Percentiles rank a stretch among this genome's conserved stretches.
Conservation (phyloP, 441 rosid species). For the Pelargonium australe region DNA sequence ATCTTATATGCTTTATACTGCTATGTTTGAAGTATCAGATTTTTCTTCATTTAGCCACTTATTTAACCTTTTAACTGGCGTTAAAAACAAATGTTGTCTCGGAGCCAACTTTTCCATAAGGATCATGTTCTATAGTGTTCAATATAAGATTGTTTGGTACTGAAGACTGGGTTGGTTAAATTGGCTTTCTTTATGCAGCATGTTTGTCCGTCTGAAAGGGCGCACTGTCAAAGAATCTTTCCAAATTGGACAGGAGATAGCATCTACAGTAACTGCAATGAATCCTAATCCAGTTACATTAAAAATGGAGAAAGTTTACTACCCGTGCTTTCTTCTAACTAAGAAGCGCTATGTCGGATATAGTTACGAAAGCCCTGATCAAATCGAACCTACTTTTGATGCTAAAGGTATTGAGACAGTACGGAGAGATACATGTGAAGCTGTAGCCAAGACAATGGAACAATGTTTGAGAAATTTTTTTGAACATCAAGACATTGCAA, state of each 20-base stretch:
- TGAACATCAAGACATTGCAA: constrained; percentile 53
- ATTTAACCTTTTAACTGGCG: no score
- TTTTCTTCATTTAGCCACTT: not conserved
- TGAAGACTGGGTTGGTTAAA: no score
- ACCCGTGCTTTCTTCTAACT: constrained; percentile 88
- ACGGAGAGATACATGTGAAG: constrained; percentile 85
- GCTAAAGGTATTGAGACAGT: constrained; percentile 99
- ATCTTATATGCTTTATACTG: no score
- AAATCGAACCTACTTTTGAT: constrained; percentile 70
- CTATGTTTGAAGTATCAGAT: not conserved
- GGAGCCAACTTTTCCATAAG: no score
- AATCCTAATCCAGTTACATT: constrained; percentile 87
- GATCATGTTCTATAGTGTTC: no score
- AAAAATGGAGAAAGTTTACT: constrained; percentile 96
- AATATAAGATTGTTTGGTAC: no score
- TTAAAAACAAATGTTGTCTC: no score
- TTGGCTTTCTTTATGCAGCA: constrained; percentile 39
- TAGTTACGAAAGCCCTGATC: constrained; percentile 78
- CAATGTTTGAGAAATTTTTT: constrained; percentile 76
- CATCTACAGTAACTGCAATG: constrained; percentile 75
- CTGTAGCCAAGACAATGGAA: constrained; percentile 87
- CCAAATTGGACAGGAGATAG: constrained; percentile 74
- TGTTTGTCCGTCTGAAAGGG: constrained; percentile 93
- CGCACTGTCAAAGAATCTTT: constrained; percentile 64
- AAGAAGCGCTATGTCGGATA: constrained; percentile 97